Evolutionary conservation across 148 eudicot species (phyloP), one percentile per base, ranked within the genome.

Genomic region (Arctostaphylos glauca): DNA sequence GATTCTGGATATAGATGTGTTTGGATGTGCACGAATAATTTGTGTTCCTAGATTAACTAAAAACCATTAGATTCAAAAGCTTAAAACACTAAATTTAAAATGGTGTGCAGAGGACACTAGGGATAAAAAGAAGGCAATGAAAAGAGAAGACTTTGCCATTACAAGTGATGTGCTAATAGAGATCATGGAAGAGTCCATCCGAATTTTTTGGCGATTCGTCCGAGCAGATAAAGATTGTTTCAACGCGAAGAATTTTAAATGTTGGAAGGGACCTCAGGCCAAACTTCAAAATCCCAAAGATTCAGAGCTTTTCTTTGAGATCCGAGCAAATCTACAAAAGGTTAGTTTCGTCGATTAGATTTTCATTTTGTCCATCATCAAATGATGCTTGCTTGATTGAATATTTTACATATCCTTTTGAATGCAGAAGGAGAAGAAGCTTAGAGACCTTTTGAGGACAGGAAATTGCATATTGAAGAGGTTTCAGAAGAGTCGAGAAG

Each of bases 401-500:
- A 23, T 25, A 43, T 6, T n/a, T n/a, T 31, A 25, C 44, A 0
- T 23, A 1, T 23, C 14, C 6, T 66, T 31, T 4, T 0, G 4
- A 31, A 59, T 92, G 90, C 93, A 96, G 99, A 94, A 94, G 82
- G 91, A 91, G 56, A 96, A 82, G 91, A 93, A 81, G 89, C 88
- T 96, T 2, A 90, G 90, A 84, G 97, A 93, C 19, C 18, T 90
- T 9, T 31, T 83, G 80, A 90, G 94, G 87, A 84, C 89, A 47
- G 91, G 88, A 70, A 92, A 87, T 10, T 91, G 98, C 88, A 86
- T 94, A 84, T 53, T 94, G 84, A 90, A 83, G 81, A 90, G 80
- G 82, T 82, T 96, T 66, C 83, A 76, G 9, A 87, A 81, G 83
- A 80, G 88, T 46, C 78, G 85, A 13, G 90, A 81, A 47, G 90